These are phyloP conservation scores for Chalaropsis ovoidea DNA, from an alignment of 2,329 filamentous ascomycete genomes.

Conservation along the genomic window DNA sequence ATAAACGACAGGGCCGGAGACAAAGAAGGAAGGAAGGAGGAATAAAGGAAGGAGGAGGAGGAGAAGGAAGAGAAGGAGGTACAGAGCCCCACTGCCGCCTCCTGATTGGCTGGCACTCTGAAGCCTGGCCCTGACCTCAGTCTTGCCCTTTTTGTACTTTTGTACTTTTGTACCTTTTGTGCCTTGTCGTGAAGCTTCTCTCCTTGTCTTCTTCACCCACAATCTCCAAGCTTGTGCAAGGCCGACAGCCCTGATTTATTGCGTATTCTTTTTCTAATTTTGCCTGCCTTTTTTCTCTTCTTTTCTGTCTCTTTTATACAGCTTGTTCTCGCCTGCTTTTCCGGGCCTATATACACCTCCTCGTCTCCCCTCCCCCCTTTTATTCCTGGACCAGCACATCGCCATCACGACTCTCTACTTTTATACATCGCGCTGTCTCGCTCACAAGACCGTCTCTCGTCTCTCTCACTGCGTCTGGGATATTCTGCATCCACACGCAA, in stretches of 20 bases:
- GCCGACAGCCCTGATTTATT: neutral
- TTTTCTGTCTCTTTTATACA: neutral
- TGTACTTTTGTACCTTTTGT: neutral
- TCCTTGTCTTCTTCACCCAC: neutral
- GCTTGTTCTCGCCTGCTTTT: neutral
- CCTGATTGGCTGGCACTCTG: constrained; percentile 1
- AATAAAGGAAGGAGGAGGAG: neutral
- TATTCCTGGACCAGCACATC: neutral
- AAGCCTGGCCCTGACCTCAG: neutral
- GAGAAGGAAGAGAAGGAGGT: constrained; percentile 8
- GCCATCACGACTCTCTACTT: neutral
- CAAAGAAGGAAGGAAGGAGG: constrained; percentile 14
- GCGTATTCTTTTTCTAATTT: neutral
- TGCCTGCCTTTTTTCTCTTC: neutral
- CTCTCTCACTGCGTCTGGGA: neutral
- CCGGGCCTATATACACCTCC: neutral
- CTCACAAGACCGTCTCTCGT: neutral
- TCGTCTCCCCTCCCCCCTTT: neutral
- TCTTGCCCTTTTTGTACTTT: neutral
- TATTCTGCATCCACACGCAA: neutral
- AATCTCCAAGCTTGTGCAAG: neutral
- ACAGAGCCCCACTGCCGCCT: neutral
- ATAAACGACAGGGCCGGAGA: constrained; percentile 5
- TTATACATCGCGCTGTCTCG: neutral
- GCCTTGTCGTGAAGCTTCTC: neutral